Conservation (phyloP, 2,329 filamentous ascomycete genomes). For the Beauveria medogensis region DNA sequence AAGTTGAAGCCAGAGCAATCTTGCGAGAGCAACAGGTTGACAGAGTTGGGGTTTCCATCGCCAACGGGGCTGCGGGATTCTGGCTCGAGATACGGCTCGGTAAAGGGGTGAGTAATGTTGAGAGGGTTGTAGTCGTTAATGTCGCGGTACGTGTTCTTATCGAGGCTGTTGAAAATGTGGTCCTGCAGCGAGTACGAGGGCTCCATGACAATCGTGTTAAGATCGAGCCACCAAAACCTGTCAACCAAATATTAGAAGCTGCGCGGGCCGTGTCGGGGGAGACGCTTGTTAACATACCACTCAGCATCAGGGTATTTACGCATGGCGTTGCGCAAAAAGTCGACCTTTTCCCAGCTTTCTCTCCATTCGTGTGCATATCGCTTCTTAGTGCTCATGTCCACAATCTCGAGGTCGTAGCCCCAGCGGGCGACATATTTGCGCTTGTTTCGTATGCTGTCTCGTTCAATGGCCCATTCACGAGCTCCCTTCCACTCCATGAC, state of each 20-base stretch:
- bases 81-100: slow-evolving; percentile 66
- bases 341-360: slow-evolving; percentile 98
- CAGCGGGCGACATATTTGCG: slow-evolving; percentile 76
- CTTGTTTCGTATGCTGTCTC: slow-evolving; percentile 94
- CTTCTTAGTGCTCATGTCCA: slow-evolving; percentile 98
- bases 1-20: slow-evolving; percentile 96
- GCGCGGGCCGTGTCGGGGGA: not conserved
- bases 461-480: slow-evolving; percentile 94
- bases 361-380: slow-evolving; percentile 98
- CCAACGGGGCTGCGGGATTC: slow-evolving; percentile 64
- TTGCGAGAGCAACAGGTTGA: slow-evolving; percentile 84
- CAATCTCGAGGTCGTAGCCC: slow-evolving; percentile 93
- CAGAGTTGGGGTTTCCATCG: slow-evolving; percentile 67
- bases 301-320: slow-evolving; percentile 92
- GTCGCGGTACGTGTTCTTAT: slow-evolving; percentile 74
- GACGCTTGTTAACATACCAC: slow-evolving; percentile 55
- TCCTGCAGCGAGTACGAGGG: slow-evolving; percentile 80
- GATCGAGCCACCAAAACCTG: slow-evolving; percentile 99
- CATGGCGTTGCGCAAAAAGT: slow-evolving; percentile 81
- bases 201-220: slow-evolving; percentile 98
- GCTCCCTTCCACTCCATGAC: slow-evolving; percentile 99
- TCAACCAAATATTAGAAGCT: not conserved
- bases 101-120: slow-evolving; percentile 80
- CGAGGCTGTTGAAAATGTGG: slow-evolving; percentile 80
- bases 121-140: slow-evolving; percentile 95